Conservation (phyloP, 176 grass and related monocot species). For the Avena eriantha region DNA sequence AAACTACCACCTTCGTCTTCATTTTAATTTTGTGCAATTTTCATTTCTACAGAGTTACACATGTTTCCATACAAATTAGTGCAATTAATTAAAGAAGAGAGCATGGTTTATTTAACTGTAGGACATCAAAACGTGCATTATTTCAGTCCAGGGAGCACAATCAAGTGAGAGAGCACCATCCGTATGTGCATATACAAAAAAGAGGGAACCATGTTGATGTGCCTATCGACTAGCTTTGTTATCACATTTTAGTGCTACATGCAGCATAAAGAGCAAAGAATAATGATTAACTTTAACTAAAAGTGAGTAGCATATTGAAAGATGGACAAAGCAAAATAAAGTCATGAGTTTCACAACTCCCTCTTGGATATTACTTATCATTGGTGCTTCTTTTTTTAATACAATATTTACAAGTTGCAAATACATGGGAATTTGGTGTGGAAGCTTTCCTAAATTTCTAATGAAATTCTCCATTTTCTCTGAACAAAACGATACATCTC, state of each 20-base stretch:
- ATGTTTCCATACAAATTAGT: background rate
- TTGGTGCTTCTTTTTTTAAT: background rate
- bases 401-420: background rate
- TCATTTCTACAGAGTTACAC: background rate
- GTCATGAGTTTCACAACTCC: background rate
- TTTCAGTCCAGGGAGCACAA: constrained; percentile 24
- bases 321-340: constrained; percentile 28
- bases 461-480: background rate
- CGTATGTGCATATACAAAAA: background rate
- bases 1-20: too few species aligned
- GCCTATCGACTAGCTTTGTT: constrained; percentile 40
- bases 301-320: constrained; percentile 20
- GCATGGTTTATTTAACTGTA: constrained; percentile 3
- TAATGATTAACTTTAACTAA: constrained; percentile 47
- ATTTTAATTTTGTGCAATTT: too few species aligned
- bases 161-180: constrained; percentile 14
- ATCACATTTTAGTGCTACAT: constrained; percentile 17
- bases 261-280: constrained; percentile 10
- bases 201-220: constrained; percentile 15
- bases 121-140: background rate
- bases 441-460: background rate
- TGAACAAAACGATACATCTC: background rate
- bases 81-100: background rate
- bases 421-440: background rate
- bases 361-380: background rate